A percentile compares a stretch with the other conserved stretches of the same genome.
Conservation (phyloP, 352 stramenopile genomes). For the Globisporangium uncinulatum region DNA sequence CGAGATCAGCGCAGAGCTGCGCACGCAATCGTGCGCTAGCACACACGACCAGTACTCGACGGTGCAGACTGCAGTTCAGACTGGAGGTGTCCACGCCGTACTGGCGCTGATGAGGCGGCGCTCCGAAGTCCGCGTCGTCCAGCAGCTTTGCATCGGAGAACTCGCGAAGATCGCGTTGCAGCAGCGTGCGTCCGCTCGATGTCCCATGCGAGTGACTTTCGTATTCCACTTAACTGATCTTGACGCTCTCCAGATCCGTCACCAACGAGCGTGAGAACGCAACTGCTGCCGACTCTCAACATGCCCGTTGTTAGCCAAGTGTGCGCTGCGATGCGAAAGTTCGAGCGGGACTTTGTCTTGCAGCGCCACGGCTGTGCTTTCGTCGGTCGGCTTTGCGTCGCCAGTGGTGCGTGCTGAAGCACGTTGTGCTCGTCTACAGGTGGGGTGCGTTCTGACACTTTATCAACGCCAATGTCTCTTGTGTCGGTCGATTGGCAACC, state of each 20-base stretch:
- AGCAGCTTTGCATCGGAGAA: constrained; percentile 32
- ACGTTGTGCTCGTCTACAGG: no score
- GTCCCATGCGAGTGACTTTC: no score
- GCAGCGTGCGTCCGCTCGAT: constrained; percentile 8
- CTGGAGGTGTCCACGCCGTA: constrained; percentile 19
- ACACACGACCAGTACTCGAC: constrained; percentile 29
- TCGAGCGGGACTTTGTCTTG: constrained; percentile 36
- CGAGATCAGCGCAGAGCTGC: constrained; percentile 20
- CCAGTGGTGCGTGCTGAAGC: constrained; percentile 14
- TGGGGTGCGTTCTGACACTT: no score
- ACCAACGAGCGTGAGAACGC: constrained; percentile 2
- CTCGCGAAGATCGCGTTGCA: constrained; percentile 35
- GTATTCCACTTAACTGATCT: not conserved
- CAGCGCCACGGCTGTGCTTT: constrained; percentile 31
- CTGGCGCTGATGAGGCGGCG: constrained; percentile 40
- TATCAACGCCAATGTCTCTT: no score
- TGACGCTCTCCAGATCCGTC: not conserved
- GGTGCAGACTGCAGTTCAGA: constrained; percentile 15
- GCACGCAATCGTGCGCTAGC: constrained; percentile 30
- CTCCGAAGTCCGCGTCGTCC: constrained; percentile 22
- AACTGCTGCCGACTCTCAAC: constrained; percentile 19
- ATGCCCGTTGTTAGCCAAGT: constrained; percentile 21
- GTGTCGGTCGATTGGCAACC: not conserved
- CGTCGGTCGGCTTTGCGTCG: constrained; percentile 36
- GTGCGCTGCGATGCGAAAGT: constrained; percentile 40